Evolutionary conservation across 495 filamentous ascomycete genomes (phyloP), one percentile per base, ranked within the genome.

Genomic region (Aspergillus incahuasiensis): DNA sequence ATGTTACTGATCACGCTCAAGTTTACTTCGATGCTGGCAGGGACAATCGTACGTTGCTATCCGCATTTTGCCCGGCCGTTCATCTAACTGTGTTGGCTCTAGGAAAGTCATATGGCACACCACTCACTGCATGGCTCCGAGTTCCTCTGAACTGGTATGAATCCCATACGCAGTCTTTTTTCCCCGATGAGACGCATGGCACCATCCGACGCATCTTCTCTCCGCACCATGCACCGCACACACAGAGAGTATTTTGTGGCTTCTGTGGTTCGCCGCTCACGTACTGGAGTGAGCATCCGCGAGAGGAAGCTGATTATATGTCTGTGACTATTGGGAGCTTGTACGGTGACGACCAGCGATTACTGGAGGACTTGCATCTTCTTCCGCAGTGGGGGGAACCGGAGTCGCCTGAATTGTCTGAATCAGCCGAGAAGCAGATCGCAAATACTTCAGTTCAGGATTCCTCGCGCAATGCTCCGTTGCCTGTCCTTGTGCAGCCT

Each of bases 211-310:
- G 87, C 19, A 78, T 76, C 25, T 94, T 89, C 72, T 82, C 81
- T 3, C 80, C 86, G 5, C 77, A 72, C 25, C 66, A 79, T 66
- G 80, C 83, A 15, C 77, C 78, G 16, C 70, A 80, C 58, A 70
- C 81, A 0, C 81, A 83, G 66, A 86, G 89, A 44, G 82, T 88
- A 50, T 96, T 96, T 70, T 96, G 91, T 69, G 91, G 91, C 0
- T 92, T 88, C 73, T 95, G 91, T 65, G 91, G 91, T 18, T 92
- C 89, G 1, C 85, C 85, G 5, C 73, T 96, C 40, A 84, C 82
- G 0, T 87, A 85, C 58, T 95, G 91, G 91, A 84, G 82, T 48
- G 90, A 95, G 64, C 63, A 80, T 12, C 86, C 87, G 0, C 65
- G 58, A 0, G 79, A 75, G 32, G 88, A 92, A 62, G 84, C 84